phyloP scores from a whole-genome alignment of 2,329 filamentous ascomycete species.

The Chaetomiaceae sp. region DNA sequence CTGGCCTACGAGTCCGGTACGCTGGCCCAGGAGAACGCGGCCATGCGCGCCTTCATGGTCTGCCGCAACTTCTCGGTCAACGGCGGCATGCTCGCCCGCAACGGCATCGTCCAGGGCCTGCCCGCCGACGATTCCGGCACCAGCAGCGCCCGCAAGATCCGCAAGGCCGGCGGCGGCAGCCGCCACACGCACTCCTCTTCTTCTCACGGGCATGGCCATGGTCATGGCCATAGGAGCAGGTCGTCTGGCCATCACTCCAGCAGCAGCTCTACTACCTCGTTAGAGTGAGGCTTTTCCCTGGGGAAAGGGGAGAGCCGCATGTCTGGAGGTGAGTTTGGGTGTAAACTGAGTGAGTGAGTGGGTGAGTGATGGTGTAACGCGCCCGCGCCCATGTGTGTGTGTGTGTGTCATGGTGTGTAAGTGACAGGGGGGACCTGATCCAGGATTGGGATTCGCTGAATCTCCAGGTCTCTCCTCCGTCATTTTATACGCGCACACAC shows the following conservation, averaged over 20 bases:
- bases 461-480: slow-evolving; percentile 8
- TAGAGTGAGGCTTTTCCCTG: slow-evolving; percentile 27
- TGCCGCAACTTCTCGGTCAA: slow-evolving; percentile 97
- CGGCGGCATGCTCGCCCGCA: slow-evolving; percentile 78
- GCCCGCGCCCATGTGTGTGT: no score
- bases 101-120: slow-evolving; percentile 63
- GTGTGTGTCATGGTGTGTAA: no score
- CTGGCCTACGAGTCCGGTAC: slow-evolving; percentile 74
- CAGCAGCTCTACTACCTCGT: slow-evolving; percentile 58
- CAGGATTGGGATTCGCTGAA: slow-evolving; percentile 16
- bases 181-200: slow-evolving; percentile 40
- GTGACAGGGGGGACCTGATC: slow-evolving; percentile 1
- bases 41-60: slow-evolving; percentile 94
- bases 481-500: no score
- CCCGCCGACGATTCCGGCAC: slow-evolving; percentile 51
- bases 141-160: slow-evolving; percentile 44
- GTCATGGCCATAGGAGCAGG: slow-evolving; percentile 42
- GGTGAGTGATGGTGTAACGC: no score
- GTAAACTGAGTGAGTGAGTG: no score
- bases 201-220: no score
- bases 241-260: slow-evolving; percentile 57
- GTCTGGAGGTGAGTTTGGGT: no score
- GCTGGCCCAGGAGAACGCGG: slow-evolving; percentile 86
- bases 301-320: slow-evolving; percentile 17
- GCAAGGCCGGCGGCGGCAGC: slow-evolving; percentile 46